A percentile compares a stretch with the other conserved stretches of the same genome.
Evolutionary conservation across 1,139 yeast genomes (phyloP).

Genomic region (Suhomyces kunorum): DNA sequence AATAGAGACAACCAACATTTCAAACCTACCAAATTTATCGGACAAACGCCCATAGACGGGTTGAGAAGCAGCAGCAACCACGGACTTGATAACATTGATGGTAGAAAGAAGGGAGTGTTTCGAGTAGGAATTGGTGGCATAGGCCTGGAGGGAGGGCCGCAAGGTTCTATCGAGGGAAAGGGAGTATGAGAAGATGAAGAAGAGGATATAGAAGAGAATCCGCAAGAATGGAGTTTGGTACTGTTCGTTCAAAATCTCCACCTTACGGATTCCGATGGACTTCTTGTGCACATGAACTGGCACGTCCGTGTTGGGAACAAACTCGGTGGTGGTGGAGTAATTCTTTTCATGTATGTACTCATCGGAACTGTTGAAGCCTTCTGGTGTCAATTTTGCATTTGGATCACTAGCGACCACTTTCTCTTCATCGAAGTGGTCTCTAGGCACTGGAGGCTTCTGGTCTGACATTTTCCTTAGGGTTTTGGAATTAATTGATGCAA

Average conservation of each 20-base stretch:
- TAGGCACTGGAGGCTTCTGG: background rate
- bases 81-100: constrained; percentile 23
- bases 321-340: background rate
- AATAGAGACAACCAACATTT: constrained; percentile 21
- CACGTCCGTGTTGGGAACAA: background rate
- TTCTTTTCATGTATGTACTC: background rate
- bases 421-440: background rate
- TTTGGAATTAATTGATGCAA: background rate
- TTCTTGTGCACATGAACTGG: constrained; percentile 10
- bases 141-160: constrained; percentile 25
- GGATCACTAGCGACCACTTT: background rate
- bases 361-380: background rate
- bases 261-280: constrained; percentile 41
- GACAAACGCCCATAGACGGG: constrained; percentile 26
- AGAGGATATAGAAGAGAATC: constrained; percentile 44
- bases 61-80: constrained; percentile 27
- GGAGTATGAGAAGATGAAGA: constrained; percentile 62
- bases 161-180: constrained; percentile 64
- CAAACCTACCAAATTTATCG: constrained; percentile 25
- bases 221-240: constrained; percentile 26
- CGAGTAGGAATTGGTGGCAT: constrained; percentile 15
- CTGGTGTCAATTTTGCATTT: background rate
- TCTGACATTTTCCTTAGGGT: background rate
- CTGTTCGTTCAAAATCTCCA: constrained; percentile 42
- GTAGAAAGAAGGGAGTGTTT: constrained; percentile 21